Conservation (phyloP, 1,284 basidiomycete genomes). For the Fomitopsis schrenkii region DNA sequence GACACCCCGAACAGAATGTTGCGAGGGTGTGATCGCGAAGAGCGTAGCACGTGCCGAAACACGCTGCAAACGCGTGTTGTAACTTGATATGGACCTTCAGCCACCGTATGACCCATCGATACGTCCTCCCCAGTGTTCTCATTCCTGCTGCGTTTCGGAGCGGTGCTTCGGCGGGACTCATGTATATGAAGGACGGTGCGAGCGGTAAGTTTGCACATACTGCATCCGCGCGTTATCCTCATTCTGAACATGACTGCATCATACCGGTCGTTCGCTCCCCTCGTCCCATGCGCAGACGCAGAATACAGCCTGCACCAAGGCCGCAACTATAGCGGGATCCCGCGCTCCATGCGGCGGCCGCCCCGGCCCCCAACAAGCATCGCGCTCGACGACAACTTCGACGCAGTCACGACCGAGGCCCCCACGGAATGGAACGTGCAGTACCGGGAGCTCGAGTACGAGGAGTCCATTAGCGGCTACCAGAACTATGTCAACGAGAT, state of each 20-base stretch:
- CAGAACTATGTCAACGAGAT: constrained; percentile 44
- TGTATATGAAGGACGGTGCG: constrained; percentile 17
- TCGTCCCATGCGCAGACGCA: background rate
- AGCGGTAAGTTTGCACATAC: constrained; percentile 7
- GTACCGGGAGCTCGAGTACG: constrained; percentile 29
- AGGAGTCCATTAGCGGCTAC: constrained; percentile 32
- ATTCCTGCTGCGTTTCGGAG: constrained; percentile 2
- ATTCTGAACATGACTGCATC: constrained; percentile 1
- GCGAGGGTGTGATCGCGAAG: constrained; percentile 6
- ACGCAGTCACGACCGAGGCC: constrained; percentile 33
- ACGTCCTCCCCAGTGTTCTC: background rate
- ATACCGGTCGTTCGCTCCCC: background rate
- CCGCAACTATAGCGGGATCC: constrained; percentile 2
- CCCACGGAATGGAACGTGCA: constrained; percentile 26
- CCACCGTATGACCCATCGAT: constrained; percentile 6
- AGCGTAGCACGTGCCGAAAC: constrained; percentile 12
- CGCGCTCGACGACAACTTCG: constrained; percentile 38
- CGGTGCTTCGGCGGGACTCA: constrained; percentile 4
- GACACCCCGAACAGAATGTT: background rate
- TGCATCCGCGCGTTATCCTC: background rate
- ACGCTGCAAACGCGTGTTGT: constrained; percentile 29
- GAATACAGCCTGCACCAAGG: constrained; percentile 3
- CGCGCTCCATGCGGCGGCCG: constrained; percentile 20
- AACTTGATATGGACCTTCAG: constrained; percentile 8
- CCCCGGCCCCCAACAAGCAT: constrained; percentile 32